Evolutionary conservation across 371 early-diverging fungal species (phyloP), one percentile per base, ranked within the genome.

Genomic region (Actinomucor elegans): DNA sequence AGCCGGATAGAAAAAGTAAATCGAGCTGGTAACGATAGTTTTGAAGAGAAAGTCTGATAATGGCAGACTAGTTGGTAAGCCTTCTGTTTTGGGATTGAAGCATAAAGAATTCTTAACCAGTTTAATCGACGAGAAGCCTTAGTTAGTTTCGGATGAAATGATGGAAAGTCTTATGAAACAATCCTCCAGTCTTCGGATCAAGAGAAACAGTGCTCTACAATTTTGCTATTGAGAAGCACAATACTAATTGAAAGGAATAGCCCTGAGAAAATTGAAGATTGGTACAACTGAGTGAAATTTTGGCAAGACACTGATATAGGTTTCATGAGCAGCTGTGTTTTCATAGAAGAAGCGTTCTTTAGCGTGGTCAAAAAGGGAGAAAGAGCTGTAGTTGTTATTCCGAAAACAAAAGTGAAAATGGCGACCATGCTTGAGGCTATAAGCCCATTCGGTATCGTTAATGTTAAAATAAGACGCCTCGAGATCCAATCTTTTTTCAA

Each of bases 11-110:
- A 32, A 46, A 31, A 21, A 47, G 37, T 40, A 32, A n/a, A n/a
- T 45, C n/a, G n/a, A n/a, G n/a, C n/a, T n/a, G n/a, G n/a, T n/a
- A n/a, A n/a, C n/a, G n/a, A n/a, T n/a, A n/a, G n/a, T n/a, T n/a
- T n/a, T n/a, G n/a, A n/a, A n/a, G 31, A 37, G 46, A 45, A 45
- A 53, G 26, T 29, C 45, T 20, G 54, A 46, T 24, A 53, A 46
- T 37, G 54, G 46, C 11, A 53, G 45, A 29, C 46, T 38, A 20
- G 54, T 53, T 52, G 54, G 54, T 29, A 53, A 31, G 20, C 23
- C 26, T 18, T 34, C 8, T 6, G 26, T 7, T 27, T 15, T 41
- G 18, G 33, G 33, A 5, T 31, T 20, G 15, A 45, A 44, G 10
- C 53, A 52, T 11, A 52, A 44, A 18, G 53, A 44, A n/a, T 28